These are phyloP conservation scores for Rhizopogon vinicolor DNA, from an alignment of 768 basidiomycete genomes.

Conservation along the genomic window DNA sequence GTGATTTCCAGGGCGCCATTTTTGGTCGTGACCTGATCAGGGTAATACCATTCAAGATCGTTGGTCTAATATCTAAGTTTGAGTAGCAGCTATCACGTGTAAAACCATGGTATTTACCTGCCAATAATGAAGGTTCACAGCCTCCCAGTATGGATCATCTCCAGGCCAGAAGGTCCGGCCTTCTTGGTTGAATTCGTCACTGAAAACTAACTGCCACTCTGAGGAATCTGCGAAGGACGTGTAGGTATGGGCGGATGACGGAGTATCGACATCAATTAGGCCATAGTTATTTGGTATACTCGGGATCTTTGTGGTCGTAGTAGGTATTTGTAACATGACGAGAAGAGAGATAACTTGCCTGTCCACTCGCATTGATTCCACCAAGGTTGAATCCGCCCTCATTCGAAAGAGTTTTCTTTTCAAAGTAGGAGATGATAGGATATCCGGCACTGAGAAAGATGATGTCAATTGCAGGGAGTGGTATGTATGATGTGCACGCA, in stretches of 20 bases:
- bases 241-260: conserved; percentile 49
- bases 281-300: conserved; percentile 58
- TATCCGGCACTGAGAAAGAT: conserved; percentile 49
- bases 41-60: conserved; percentile 89
- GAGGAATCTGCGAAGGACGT: conserved; percentile 49
- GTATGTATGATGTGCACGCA: conserved; percentile 25
- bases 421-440: conserved; percentile 57
- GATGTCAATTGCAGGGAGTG: background rate
- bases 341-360: conserved; percentile 34
- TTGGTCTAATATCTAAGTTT: conserved; percentile 40
- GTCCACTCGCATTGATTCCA: conserved; percentile 73
- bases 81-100: background rate
- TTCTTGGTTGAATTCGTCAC: conserved; percentile 82
- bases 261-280: conserved; percentile 76
- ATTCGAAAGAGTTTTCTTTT: conserved; percentile 36
- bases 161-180: conserved; percentile 75
- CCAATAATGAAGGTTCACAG: conserved; percentile 80
- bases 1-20: conserved; percentile 76
- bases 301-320: conserved; percentile 40
- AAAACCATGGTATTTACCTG: conserved; percentile 27
- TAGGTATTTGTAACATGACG: background rate
- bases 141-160: conserved; percentile 91
- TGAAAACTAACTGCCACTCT: conserved; percentile 68
- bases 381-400: conserved; percentile 69
- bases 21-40: conserved; percentile 67